Conservation (phyloP, 2,329 filamentous ascomycete genomes). For the Xylariaceae sp. region DNA sequence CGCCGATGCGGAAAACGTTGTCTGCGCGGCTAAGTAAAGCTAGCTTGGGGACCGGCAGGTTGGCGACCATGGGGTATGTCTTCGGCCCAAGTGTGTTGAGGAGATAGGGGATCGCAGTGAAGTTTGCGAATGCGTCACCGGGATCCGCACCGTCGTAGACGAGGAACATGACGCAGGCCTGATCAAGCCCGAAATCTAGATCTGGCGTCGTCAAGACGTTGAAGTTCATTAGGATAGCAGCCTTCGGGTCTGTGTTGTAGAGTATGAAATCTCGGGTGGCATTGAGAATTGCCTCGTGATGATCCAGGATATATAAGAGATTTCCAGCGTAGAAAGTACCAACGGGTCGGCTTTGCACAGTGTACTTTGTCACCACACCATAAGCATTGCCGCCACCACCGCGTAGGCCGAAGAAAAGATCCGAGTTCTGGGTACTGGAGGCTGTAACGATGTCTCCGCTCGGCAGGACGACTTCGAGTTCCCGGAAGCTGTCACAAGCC, state of each 20-base stretch:
- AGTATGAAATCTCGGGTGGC: constrained; percentile 25
- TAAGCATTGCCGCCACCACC: constrained; percentile 19
- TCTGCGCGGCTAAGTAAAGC: constrained; percentile 17
- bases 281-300: constrained; percentile 15
- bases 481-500: constrained; percentile 24
- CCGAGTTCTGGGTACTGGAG: constrained; percentile 11
- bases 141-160: constrained; percentile 20
- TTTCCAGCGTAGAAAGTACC: constrained; percentile 20
- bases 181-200: constrained; percentile 13
- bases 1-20: constrained; percentile 23
- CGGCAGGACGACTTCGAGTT: constrained; percentile 23
- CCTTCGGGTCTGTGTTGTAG: constrained; percentile 24
- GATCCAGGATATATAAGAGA: constrained; percentile 13
- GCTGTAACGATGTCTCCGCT: constrained; percentile 21
- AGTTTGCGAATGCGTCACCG: constrained; percentile 14
- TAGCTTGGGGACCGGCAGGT: constrained; percentile 9
- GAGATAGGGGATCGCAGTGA: constrained; percentile 17
- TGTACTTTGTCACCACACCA: constrained; percentile 23
- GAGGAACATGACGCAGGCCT: constrained; percentile 24
- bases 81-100: constrained; percentile 13
- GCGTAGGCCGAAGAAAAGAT: constrained; percentile 21
- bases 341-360: constrained; percentile 18
- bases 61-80: constrained; percentile 17
- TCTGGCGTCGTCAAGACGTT: constrained; percentile 18
- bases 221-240: constrained; percentile 18